phyloP scores from a whole-genome alignment of 176 grass and related monocot species.

The Cymbopogon citratus region DNA sequence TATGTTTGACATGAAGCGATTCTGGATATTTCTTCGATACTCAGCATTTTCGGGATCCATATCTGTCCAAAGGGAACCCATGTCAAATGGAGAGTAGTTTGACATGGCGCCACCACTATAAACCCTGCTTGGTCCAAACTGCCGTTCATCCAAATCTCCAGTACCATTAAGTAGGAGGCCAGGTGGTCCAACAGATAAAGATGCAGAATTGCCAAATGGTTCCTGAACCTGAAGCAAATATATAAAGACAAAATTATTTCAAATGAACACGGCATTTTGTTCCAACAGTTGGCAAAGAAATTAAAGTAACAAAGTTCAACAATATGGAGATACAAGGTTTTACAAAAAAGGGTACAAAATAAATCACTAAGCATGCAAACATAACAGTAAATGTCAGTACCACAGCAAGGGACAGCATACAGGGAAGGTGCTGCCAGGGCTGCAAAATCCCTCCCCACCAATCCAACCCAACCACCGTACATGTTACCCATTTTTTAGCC shows the following conservation, averaged over 20 bases:
- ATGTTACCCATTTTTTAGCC: not conserved
- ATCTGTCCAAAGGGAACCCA: constrained; percentile 26
- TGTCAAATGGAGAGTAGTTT: constrained; percentile 13
- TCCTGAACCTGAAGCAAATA: constrained; percentile 41
- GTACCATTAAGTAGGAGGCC: constrained; percentile 4
- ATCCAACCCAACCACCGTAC: not conserved
- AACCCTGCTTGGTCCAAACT: constrained; percentile 26
- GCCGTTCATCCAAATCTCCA: constrained; percentile 21
- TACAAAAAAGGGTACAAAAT: not conserved
- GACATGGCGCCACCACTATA: constrained; percentile 8
- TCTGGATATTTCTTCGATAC: constrained; percentile 10
- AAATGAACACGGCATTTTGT: not conserved
- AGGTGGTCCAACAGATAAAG: constrained; percentile 13
- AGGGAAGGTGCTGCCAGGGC: not conserved
- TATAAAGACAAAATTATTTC: not conserved
- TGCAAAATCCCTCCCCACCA: not conserved
- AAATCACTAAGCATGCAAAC: not conserved
- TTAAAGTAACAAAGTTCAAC: not conserved
- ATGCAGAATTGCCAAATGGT: constrained; percentile 29
- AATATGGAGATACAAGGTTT: not conserved
- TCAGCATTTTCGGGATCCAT: constrained; percentile 19
- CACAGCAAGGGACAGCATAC: not conserved
- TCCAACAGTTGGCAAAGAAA: not conserved
- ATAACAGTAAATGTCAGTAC: not conserved
- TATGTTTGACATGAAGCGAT: constrained; percentile 28